phyloP scores from a whole-genome alignment of 192 early-diverging fungal species.

The Coemansia guatemalensis region DNA sequence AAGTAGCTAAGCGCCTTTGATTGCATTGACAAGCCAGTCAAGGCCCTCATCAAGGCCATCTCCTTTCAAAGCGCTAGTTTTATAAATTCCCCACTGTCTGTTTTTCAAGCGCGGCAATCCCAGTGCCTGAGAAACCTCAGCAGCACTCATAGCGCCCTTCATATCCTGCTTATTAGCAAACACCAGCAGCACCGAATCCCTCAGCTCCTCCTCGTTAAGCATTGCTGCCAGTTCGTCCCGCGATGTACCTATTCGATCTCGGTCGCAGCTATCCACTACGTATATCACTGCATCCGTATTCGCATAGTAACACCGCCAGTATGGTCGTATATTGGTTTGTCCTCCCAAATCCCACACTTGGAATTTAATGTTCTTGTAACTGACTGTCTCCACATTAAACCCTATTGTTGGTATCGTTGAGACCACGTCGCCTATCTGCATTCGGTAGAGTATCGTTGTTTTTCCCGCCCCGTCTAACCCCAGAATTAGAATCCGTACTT shows the following conservation, averaged over 20 bases:
- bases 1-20: conserved; percentile 26
- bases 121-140: conserved; percentile 85
- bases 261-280: conserved; percentile 92
- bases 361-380: conserved; percentile 98
- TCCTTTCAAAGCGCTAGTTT: conserved; percentile 92
- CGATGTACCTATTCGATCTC: conserved; percentile 82
- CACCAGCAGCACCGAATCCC: conserved; percentile 84
- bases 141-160: conserved; percentile 85
- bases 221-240: conserved; percentile 90
- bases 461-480: conserved; percentile 97
- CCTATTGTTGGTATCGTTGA: conserved; percentile 94
- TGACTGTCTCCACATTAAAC: conserved; percentile 90
- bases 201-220: conserved; percentile 94
- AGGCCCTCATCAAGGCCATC: conserved; percentile 90
- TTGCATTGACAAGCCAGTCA: conserved; percentile 74
- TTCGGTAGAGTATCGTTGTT: conserved; percentile 94
- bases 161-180: conserved; percentile 99
- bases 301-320: conserved; percentile 99
- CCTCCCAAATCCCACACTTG: conserved; percentile 97
- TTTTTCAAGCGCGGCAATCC: conserved; percentile 83
- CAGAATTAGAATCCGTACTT: conserved; percentile 95
- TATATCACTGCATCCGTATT: conserved; percentile 99
- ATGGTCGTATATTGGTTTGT: conserved; percentile 87
- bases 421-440: conserved; percentile 96
- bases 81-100: conserved; percentile 92